Evolutionary conservation across 768 basidiomycete species (phyloP), one percentile per base, ranked within the genome.

Genomic region (Boletus edulis): DNA sequence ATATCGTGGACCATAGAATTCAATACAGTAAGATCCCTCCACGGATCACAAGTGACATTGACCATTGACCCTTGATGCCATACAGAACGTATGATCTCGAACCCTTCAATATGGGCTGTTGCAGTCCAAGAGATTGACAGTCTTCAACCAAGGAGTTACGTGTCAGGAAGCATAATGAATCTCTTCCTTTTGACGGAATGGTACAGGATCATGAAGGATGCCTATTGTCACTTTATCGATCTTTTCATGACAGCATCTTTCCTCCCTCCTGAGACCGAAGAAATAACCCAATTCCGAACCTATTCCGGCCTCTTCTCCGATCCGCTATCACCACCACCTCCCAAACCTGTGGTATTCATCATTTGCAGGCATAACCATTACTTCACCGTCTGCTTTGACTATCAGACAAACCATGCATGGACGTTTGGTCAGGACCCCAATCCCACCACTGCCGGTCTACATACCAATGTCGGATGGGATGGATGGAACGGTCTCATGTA

Each of bases 61-160:
- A 14, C 13, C 11, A 35, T 14, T 29, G 2, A 35, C 34, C 13
- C 14, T 35, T 35, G 29, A 29, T 29, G 9, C 7, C 29, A 29
- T 29, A 15, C 32, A 56, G 55, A 56, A 12, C 35, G 4, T 9
- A 24, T 35, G 5, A 38, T 56, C 2, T 42, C 50, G 0, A 56
- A 56, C 17, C 50, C 55, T 42, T 52, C 55, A 5, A 52, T 56
- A 47, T 56, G 55, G 55, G 55, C 55, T 17, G 32, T 14, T n/a
- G 45, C 50, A 1, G 2, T 47, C 3, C 10, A 52, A 39, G 50
- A 56, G 8, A 47, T 56, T 5, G 20, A 52, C 9, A 56, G 50
- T 44, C 55, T 56, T n/a, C 22, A 48, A 1, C 55, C 50, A 3
- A 35, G 32, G 29, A 47, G 3, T 4, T 52, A 56, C 27, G 51